phyloP scores from a whole-genome alignment of 2,329 filamentous ascomycete genomes.

The Penicillium sp. region DNA sequence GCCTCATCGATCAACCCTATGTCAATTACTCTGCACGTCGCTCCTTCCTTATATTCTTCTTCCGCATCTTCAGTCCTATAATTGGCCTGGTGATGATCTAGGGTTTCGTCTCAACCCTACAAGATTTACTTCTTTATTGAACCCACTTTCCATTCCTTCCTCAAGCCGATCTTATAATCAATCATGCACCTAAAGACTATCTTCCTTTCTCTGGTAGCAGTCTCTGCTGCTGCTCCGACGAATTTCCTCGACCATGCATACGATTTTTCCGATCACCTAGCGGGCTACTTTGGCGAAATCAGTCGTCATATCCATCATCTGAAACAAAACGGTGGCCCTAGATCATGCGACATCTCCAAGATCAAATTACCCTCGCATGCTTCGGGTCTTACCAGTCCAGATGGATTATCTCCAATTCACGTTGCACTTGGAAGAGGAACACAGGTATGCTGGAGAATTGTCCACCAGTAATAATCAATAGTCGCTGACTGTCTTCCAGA shows the following conservation, averaged over 20 bases:
- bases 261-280: slow-evolving; percentile 38
- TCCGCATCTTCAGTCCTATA: slow-evolving; percentile 1
- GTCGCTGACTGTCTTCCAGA: slow-evolving; percentile 46
- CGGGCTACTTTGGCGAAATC: slow-evolving; percentile 38
- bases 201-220: slow-evolving; percentile 28
- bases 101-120: slow-evolving; percentile 1
- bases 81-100: slow-evolving; percentile 11
- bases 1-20: slow-evolving; percentile 9
- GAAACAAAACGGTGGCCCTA: slow-evolving; percentile 14
- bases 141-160: neutral
- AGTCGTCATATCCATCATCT: slow-evolving; percentile 35
- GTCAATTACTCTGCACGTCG: slow-evolving; percentile 9
- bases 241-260: slow-evolving; percentile 29
- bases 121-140: slow-evolving; percentile 5
- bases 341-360: slow-evolving; percentile 33
- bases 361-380: slow-evolving; percentile 45
- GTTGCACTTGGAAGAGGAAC: slow-evolving; percentile 83
- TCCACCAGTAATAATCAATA: neutral
- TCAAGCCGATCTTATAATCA: neutral
- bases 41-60: slow-evolving; percentile 12
- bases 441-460: slow-evolving; percentile 33
- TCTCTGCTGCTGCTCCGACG: slow-evolving; percentile 33
- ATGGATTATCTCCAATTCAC: slow-evolving; percentile 62
- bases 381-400: slow-evolving; percentile 54
- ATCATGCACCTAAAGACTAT: slow-evolving; percentile 23